These are phyloP conservation scores for Talaromyces marneffei DNA, from an alignment of 2,329 filamentous ascomycete species.

Conservation along the genomic window DNA sequence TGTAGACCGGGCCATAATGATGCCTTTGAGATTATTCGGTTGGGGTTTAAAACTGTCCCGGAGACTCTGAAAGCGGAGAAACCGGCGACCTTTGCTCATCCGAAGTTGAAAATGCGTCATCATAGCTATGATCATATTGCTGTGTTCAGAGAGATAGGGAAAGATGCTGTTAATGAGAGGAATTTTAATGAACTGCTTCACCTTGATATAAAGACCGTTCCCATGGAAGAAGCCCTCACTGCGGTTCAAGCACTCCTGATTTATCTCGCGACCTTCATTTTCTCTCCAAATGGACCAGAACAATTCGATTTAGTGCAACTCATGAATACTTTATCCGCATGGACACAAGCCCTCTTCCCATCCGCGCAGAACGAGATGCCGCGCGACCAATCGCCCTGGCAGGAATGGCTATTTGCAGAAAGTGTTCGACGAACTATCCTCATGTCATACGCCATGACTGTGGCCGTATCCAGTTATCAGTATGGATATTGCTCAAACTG, in stretches of 20 bases:
- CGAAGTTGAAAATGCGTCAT: background rate
- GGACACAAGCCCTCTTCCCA: background rate
- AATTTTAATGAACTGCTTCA: background rate
- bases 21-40: background rate
- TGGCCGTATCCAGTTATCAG: background rate
- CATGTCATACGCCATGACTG: constrained; percentile 6
- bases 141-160: background rate
- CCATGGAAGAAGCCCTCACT: constrained; percentile 5
- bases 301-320: background rate
- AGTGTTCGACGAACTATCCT: constrained; percentile 8
- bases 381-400: constrained; percentile 4
- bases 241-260: constrained; percentile 3
- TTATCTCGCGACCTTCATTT: background rate
- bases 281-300: background rate
- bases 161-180: background rate
- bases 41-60: background rate
- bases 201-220: constrained; percentile 2
- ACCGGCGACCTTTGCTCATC: background rate
- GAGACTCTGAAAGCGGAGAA: background rate
- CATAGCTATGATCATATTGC: background rate
- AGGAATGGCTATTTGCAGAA: constrained; percentile 7
- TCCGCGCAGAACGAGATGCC: background rate
- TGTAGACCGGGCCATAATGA: constrained; percentile 4
- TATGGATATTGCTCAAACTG: constrained; percentile 8
- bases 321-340: background rate